phyloP scores from a whole-genome alignment of 805 yeast genomes.

The Wickerhamomyces queroliae region DNA sequence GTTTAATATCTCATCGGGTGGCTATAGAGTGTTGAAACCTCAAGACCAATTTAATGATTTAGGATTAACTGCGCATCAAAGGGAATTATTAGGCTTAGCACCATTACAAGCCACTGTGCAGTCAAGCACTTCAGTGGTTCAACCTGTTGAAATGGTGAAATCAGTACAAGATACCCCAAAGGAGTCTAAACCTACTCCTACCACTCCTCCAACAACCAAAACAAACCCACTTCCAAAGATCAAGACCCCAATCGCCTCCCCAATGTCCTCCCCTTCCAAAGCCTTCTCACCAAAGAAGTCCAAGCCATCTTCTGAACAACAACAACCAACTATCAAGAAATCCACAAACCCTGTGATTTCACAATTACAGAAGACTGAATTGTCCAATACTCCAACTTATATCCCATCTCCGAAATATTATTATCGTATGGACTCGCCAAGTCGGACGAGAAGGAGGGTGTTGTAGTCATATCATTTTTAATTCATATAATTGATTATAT shows the following conservation, averaged over 20 bases:
- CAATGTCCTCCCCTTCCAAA: constrained; percentile 21
- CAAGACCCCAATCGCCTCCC: constrained; percentile 20
- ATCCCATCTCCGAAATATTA: constrained; percentile 25
- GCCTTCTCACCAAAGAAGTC: constrained; percentile 19
- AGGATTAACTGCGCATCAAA: constrained; percentile 25
- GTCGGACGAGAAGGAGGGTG: constrained; percentile 20
- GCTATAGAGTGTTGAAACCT: constrained; percentile 25
- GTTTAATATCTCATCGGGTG: constrained; percentile 24
- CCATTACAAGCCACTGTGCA: constrained; percentile 11
- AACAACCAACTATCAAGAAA: not conserved
- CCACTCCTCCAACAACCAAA: not conserved
- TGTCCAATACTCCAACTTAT: constrained; percentile 19
- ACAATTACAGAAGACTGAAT: not conserved
- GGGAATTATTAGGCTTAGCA: constrained; percentile 27
- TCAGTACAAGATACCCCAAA: too few species aligned
- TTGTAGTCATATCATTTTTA: not conserved
- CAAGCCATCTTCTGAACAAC: constrained; percentile 10
- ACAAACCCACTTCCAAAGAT: not conserved
- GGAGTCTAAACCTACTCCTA: constrained; percentile 2
- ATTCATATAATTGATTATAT: too few species aligned
- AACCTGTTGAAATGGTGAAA: too few species aligned
- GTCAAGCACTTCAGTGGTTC: too few species aligned
- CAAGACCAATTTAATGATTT: constrained; percentile 27
- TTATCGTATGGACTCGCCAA: constrained; percentile 26
- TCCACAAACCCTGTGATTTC: not conserved